Base-by-base conservation (phyloP, 805 yeast species). In the Yarrowia bubula region DNA sequence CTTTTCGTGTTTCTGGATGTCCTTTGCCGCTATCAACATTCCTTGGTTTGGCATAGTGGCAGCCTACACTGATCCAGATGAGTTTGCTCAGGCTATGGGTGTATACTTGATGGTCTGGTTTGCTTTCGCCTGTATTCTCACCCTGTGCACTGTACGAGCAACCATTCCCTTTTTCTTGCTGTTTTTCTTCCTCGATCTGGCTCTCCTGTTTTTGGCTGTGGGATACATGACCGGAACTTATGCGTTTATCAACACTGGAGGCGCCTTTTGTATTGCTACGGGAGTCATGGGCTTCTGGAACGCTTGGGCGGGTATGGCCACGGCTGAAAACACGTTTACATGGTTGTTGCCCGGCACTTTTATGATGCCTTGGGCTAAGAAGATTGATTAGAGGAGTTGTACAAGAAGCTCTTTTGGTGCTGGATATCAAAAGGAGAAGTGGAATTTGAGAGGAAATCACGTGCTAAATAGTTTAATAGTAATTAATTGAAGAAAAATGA, bases 1-100 rank as follows among this genome's bases (percentile, higher is more conserved):
- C n/a, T 79, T 41, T 66, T 90, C 87, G 47, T 88, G 86, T 0
- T 86, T 86, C 74, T 86, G 90, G 90, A 80, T 84, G 77, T 75
- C 86, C 13, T 85, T 80, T 75, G 88, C 83, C 65, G 87, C 86
- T 5, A 79, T 86, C 64, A 72, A 72, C 64, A 80, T 83, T 63
- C 82, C 83, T 9, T 77, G 81, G 69, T 85, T 84, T 71, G 84
- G 84, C 17, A 81, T 85, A 38, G 73, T 70, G 1, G 75, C 76
- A 0, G 80, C 81, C 0, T 79, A 83, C 68, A 75, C 73, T 41
- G 71, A 71, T 13, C 73, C 71, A 4, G 51, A 35, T 3, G 67
- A 62, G 39, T 39, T 66, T 18, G 43, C 61, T n/a, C 77, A 81
- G 69, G 89, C 87, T 2, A 71, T 85, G 28, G 89, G 88, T 0